These are phyloP conservation scores for Leccinum rimulosum DNA, from an alignment of 768 basidiomycete species.

Conservation along the genomic window DNA sequence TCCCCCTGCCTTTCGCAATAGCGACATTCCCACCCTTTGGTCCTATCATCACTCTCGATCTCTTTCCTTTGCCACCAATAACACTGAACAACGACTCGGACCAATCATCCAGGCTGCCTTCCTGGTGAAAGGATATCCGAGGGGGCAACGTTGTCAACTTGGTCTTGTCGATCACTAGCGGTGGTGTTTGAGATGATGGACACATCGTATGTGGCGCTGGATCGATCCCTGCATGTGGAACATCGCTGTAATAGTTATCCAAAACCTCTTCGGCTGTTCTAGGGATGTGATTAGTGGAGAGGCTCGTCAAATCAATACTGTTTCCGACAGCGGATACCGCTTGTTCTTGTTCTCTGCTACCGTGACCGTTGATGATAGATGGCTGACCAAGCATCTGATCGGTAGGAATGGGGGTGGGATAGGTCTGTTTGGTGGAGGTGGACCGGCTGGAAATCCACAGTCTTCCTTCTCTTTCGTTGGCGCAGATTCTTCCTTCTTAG, in stretches of 20 bases:
- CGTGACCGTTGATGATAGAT: conserved; percentile 3
- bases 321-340: not conserved
- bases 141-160: conserved; percentile 39
- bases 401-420: conserved; percentile 16
- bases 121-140: conserved; percentile 53
- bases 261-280: conserved; percentile 26
- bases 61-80: conserved; percentile 35
- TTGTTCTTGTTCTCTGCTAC: not conserved
- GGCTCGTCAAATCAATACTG: not conserved
- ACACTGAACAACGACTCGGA: conserved; percentile 53
- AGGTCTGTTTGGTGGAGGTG: conserved; percentile 16
- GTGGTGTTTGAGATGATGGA: conserved; percentile 24
- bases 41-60: conserved; percentile 7
- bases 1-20: conserved; percentile 14
- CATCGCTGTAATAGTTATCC: conserved; percentile 24
- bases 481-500: conserved; percentile 6
- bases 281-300: conserved; percentile 16
- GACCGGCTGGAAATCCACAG: not conserved
- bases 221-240: conserved; percentile 5
- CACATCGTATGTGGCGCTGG: conserved; percentile 4
- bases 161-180: conserved; percentile 32
- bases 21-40: not conserved
- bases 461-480: conserved; percentile 21
- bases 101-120: conserved; percentile 51
- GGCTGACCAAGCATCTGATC: conserved; percentile 2